Evolutionary conservation across 116 monocot species (phyloP).

Genomic region (Zostera marina): DNA sequence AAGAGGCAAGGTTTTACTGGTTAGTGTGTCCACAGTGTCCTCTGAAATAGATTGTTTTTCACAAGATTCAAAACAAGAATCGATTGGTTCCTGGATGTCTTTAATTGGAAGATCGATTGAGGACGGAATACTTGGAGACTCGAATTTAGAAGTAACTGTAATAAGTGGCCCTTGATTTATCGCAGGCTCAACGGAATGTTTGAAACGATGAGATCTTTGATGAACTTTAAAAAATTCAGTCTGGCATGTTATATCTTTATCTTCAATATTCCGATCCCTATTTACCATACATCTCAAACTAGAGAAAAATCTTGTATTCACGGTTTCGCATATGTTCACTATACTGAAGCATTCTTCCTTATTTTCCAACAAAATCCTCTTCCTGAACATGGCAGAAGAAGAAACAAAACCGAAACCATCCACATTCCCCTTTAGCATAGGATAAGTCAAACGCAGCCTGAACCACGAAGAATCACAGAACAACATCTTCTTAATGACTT

Average conservation of each 20-base stretch:
- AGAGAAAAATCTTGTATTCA: neutral
- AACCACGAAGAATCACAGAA: neutral
- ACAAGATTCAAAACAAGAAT: slow-evolving; percentile 4
- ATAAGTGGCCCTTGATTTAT: neutral
- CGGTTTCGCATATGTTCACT: neutral
- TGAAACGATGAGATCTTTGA: neutral
- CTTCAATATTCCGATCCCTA: neutral
- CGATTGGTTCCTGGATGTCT: slow-evolving; percentile 2
- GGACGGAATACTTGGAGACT: neutral
- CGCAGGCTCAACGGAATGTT: neutral
- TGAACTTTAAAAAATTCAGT: neutral
- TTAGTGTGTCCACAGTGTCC: slow-evolving; percentile 6
- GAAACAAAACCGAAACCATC: neutral
- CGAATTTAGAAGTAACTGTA: neutral
- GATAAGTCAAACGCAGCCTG: neutral
- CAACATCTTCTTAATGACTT: neutral
- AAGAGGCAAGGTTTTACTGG: slow-evolving; percentile 3
- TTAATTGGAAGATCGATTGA: neutral
- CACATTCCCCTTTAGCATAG: neutral
- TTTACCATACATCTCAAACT: neutral
- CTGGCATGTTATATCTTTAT: neutral
- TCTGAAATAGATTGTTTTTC: neutral
- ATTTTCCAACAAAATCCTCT: slow-evolving; percentile 1
- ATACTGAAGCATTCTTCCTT: neutral
- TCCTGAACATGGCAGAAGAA: neutral